Conservation (phyloP, 345 rosid species). For the Bretschneidera sinensis region DNA sequence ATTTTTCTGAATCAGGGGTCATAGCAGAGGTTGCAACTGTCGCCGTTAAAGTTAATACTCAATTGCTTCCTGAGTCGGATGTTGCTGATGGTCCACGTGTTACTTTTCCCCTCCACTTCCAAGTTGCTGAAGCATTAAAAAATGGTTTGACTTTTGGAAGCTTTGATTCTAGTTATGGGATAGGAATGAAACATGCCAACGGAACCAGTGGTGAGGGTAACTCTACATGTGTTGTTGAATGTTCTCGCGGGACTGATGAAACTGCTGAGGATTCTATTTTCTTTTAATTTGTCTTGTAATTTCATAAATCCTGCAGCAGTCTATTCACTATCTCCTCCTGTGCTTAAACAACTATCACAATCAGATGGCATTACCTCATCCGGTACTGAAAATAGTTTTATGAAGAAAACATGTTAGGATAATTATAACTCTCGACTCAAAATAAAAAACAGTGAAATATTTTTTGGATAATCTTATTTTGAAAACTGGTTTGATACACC, state of each 20-base stretch:
- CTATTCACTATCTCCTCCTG: constrained; percentile 36
- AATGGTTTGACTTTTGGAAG: constrained; percentile 87
- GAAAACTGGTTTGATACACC: no score
- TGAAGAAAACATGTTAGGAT: no score
- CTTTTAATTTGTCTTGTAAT: constrained; percentile 2
- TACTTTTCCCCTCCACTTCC: constrained; percentile 74
- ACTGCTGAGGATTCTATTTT: constrained; percentile 32
- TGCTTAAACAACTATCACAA: constrained; percentile 27
- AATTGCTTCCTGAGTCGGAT: constrained; percentile 27
- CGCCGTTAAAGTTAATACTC: constrained; percentile 27
- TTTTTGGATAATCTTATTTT: no score
- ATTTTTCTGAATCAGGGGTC: constrained; percentile 24
- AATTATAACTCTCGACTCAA: no score
- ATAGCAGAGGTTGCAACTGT: constrained; percentile 30
- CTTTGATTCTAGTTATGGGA: constrained; percentile 47
- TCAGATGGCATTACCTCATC: constrained; percentile 20
- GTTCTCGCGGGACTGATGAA: constrained; percentile 31
- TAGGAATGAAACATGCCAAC: constrained; percentile 24
- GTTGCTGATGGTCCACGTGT: constrained; percentile 51
- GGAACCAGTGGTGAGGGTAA: constrained; percentile 28
- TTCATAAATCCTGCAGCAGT: constrained; percentile 30
- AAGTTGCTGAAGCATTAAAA: constrained; percentile 59
- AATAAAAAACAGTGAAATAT: no score
- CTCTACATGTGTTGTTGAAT: constrained; percentile 31
- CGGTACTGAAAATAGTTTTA: no score